Base-by-base conservation (phyloP, 306 rosid species). In the Pyrus betulifolia region DNA sequence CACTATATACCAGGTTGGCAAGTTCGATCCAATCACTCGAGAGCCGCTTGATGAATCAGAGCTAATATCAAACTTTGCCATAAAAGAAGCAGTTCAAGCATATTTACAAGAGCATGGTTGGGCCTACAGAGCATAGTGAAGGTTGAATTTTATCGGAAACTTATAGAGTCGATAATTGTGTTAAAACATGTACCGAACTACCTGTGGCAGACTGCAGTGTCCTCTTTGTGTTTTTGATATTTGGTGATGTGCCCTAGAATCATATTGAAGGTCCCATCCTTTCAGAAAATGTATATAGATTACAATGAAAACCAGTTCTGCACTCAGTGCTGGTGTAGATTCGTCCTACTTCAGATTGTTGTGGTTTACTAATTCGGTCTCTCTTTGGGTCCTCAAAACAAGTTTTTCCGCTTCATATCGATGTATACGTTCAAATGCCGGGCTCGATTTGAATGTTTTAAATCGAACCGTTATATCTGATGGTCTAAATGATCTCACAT, bases 1-100 rank as follows among this genome's bases (percentile, higher is more conserved):
- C 64, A 52, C 58, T 69, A 42, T 11, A 35, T 60, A 72, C 22
- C 61, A 96, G 99, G 99, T 91, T 54, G 99, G 99, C 75, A 64
- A 23, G 23, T 96, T 96, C 22, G 99, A 96, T 78, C 99, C 99
- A 1, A 74, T 88, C 57, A 92, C 98, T 0, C 83, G 99, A 27
- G 94, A 96, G 75, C 85, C 83, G 0, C 96, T 96, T 38, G 49
- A 83, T 28, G 76, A 83, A 28, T 78, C 87, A 1, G 96, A 89
- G 82, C 84, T 92, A 46, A 79, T 89, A 22, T 80, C 99, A 5
- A 96, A 96, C 86, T 78, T 88, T 59, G 90, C 90, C 71, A 59
- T 92, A 79, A 96, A 91, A 86, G 97, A 92, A 85, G 99, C 99
- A 3, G 96, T 96, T 27, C 81, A 82, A 61, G 88, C 91, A 62